phyloP scores from a whole-genome alignment of 1,139 yeast species.

The Blastobotrys persicus region DNA sequence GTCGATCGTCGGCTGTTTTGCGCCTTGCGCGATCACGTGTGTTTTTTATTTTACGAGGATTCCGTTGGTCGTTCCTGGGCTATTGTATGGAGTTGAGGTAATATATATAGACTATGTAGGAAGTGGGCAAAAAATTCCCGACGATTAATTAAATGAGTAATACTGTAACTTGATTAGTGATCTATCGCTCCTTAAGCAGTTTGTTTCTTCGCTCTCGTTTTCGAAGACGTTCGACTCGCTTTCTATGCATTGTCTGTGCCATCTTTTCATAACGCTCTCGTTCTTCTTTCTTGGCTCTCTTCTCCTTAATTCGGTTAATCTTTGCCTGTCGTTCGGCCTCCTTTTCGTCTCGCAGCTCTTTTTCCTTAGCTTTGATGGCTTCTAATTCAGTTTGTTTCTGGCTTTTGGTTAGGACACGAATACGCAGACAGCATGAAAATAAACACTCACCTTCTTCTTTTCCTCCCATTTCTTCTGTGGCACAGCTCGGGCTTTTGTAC shows the following conservation, averaged over 20 bases:
- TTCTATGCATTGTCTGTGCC: slow-evolving; percentile 43
- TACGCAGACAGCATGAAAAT: too few relatives aligned
- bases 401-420: background rate
- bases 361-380: slow-evolving; percentile 37
- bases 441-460: slow-evolving; percentile 24
- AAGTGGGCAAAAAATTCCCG: too few relatives aligned
- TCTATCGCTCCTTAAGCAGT: slow-evolving; percentile 42
- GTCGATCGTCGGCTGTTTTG: too few relatives aligned
- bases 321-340: slow-evolving; percentile 33
- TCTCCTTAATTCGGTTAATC: slow-evolving; percentile 36
- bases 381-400: slow-evolving; percentile 30
- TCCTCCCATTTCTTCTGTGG: slow-evolving; percentile 37
- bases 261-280: slow-evolving; percentile 41
- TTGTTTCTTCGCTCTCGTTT: slow-evolving; percentile 45
- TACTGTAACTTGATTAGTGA: too few relatives aligned
- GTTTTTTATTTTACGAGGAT: too few relatives aligned
- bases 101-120: too few relatives aligned
- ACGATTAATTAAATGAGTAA: too few relatives aligned
- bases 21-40: too few relatives aligned
- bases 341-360: slow-evolving; percentile 41
- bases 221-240: slow-evolving; percentile 41
- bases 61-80: too few relatives aligned
- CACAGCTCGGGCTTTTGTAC: slow-evolving; percentile 31
- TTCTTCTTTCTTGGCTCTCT: slow-evolving; percentile 41
- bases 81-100: too few relatives aligned